These are phyloP conservation scores for Phytophthora aleatoria DNA, from an alignment of 352 stramenopile species.

Conservation along the genomic window DNA sequence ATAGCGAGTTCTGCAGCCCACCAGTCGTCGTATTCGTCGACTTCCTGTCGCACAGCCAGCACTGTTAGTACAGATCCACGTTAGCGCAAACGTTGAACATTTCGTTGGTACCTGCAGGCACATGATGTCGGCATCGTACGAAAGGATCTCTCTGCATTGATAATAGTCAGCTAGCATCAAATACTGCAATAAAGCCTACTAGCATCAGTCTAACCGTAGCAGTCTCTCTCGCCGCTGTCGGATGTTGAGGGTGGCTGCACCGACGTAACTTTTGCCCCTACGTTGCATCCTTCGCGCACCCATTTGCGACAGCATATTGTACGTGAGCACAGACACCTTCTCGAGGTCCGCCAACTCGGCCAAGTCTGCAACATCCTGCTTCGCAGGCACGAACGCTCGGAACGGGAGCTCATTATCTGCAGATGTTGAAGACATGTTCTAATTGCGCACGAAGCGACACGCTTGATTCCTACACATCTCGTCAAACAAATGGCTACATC, in stretches of 20 bases:
- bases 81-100: not conserved
- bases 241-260: slow-evolving; percentile 57
- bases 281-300: slow-evolving; percentile 58
- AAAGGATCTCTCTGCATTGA: slow-evolving; percentile 65
- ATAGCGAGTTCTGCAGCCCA: slow-evolving; percentile 70
- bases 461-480: not conserved
- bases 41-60: slow-evolving; percentile 44
- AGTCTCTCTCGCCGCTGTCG: slow-evolving; percentile 57
- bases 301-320: slow-evolving; percentile 88
- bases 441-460: not conserved
- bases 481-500: not conserved
- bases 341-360: slow-evolving; percentile 50
- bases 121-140: slow-evolving; percentile 81
- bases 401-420: slow-evolving; percentile 9
- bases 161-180: not conserved
- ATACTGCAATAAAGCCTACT: not conserved
- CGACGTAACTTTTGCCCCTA: slow-evolving; percentile 55
- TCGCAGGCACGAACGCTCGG: slow-evolving; percentile 57
- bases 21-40: slow-evolving; percentile 90
- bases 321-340: slow-evolving; percentile 73
- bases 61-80: no score
- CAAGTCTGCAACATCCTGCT: slow-evolving; percentile 46
- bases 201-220: slow-evolving; percentile 36
- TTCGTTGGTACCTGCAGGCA: slow-evolving; percentile 69
- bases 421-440: not conserved